Evolutionary conservation across 768 basidiomycete genomes (phyloP), one percentile per base, ranked within the genome.

Genomic region (Filobasidium floriforme): DNA sequence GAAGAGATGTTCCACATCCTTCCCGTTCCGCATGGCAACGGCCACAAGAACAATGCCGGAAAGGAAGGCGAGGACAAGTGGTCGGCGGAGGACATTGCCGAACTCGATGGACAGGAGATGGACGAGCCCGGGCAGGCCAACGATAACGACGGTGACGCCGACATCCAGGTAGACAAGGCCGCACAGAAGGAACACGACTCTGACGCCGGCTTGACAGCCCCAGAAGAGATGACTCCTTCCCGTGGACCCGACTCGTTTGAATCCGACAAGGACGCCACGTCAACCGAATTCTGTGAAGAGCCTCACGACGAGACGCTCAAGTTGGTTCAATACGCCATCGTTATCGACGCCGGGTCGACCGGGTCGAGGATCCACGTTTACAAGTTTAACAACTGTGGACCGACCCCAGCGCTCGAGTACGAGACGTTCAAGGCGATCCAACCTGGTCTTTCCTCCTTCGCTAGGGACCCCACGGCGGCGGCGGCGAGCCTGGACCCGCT

Each of bases 291-390:
- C 80, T 97, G 92, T 80, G 83, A 83, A 0, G 63, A 77, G 0
- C 84, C 90, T 0, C 78, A 85, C 76, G 79, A 78, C 15, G 71
- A 82, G 1, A 73, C 78, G 61, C 73, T 81, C 59, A 83, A 84
- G 0, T 81, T 94, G 65, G 88, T 94, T 14, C 90, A 92, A 76
- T 99, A 89, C 78, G 92, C 91, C 0, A 84, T 98, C 73, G 96
- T 97, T 87, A 89, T 98, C 80, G 96, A 99, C 78, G 94, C 96
- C 0, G 96, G 96, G 26, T 97, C 93, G 19, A 96, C 92, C 0
- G 96, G 94, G 22, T 96, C 93, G 0, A 86, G 96, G 19, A 92
- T 98, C 73, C 96, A 99, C 82, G 84, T 98, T 40, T 99, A 98
- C 87, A 98, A 96, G 76, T 97, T 98, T 85, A 84, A 94, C 83